These are phyloP conservation scores for Cercospora sp. DNA, from an alignment of 2,329 filamentous ascomycete genomes.

Conservation along the genomic window DNA sequence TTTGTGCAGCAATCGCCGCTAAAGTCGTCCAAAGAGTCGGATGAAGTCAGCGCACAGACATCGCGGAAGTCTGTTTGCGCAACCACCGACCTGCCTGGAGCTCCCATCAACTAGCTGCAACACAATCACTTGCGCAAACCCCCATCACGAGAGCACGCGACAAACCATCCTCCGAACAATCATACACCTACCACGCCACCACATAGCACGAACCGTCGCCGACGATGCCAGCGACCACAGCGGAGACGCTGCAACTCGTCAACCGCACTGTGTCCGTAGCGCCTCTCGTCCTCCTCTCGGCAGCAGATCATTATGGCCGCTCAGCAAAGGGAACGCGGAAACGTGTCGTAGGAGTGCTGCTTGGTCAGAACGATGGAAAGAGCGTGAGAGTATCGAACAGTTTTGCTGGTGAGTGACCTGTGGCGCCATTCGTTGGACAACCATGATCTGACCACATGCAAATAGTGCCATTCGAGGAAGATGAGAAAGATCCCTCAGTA, in stretches of 20 bases:
- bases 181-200: background rate
- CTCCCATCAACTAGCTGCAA: conserved; percentile 1
- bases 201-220: background rate
- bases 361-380: conserved; percentile 95
- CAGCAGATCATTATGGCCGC: conserved; percentile 97
- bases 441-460: conserved; percentile 10
- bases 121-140: conserved; percentile 3
- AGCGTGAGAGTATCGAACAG: conserved; percentile 98
- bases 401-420: conserved; percentile 71
- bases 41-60: conserved; percentile 10
- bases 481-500: conserved; percentile 96
- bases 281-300: conserved; percentile 94
- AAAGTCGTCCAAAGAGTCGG: background rate
- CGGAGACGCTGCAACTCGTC: conserved; percentile 93
- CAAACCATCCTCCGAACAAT: background rate
- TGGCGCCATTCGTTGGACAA: conserved; percentile 18
- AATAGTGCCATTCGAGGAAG: conserved; percentile 94
- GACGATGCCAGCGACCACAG: conserved; percentile 92
- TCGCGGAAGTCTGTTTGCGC: conserved; percentile 1
- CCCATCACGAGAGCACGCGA: conserved; percentile 16
- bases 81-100: conserved; percentile 13
- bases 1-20: background rate
- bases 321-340: conserved; percentile 83
- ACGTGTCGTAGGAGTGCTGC: conserved; percentile 88
- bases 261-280: conserved; percentile 95